Base-by-base conservation (phyloP, 2,329 filamentous ascomycete genomes). In the Thielaviopsis musarum region DNA sequence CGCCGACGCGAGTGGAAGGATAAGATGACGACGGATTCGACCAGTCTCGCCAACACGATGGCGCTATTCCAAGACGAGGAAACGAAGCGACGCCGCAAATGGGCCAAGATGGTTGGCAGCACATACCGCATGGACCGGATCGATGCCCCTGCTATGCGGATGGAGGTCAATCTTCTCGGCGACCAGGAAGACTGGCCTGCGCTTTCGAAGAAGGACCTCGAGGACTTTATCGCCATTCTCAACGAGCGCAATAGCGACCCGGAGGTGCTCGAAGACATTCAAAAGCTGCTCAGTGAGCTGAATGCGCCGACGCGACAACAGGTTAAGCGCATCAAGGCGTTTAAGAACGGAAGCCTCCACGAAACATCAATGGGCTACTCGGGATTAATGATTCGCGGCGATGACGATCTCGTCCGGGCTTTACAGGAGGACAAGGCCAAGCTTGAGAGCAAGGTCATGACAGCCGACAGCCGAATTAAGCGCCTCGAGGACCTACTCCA, bases 311-410 rank as follows among this genome's bases (percentile, higher is more conserved):
- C 88, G 0, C 89, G 86, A 65, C 88, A 93, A 69, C 91, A 95
- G 68, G 81, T 84, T 62, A 91, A 89, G 70, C 82, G 89, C 60
- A 81, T 93, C 6, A 95, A 91, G 69, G 90, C 89, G 5, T 97
- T 98, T 75, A 96, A 96, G 69, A 93, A 94, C 67, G 93, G 93
- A 17, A 97, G 93, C 67, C 80, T 97, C 45, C 90, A 96, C 66
- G 93, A 97, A 68, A 85, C 85, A n/a, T 82, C 82, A 2, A 79
- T 96, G 62, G 89, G 89, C n/a, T 83, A 86, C 66, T 94, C 88
- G 64, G 91, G 89, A 1, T 78, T 96, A 10, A 73, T 95, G 66
- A 80, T 95, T 15, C 83, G 88, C 48, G 90, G 88, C n/a, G 87
- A 93, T 63, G 89, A 95, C 66, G 91, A 96, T 63, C 75, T 91